Conservation (phyloP, 225 moss, liverwort and hornwort species). For the Takakia lepidozioides region DNA sequence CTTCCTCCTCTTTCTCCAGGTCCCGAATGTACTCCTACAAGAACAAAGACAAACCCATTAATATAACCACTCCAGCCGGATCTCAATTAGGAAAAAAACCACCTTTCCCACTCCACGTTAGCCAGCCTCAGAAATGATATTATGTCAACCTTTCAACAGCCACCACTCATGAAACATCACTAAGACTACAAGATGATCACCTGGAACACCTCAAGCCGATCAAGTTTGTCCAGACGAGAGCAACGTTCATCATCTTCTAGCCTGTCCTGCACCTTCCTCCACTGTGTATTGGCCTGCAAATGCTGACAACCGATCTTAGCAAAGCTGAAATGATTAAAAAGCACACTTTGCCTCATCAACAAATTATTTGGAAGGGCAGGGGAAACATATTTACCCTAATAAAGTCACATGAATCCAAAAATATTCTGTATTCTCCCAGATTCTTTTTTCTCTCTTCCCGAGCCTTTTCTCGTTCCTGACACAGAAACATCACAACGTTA, state of each 20-base stretch:
- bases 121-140: no score
- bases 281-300: slow-evolving; percentile 78
- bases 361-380: background rate
- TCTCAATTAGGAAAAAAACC: no score
- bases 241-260: slow-evolving; percentile 99
- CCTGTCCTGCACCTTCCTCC: slow-evolving; percentile 96
- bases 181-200: slow-evolving; percentile 16
- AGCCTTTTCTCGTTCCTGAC: slow-evolving; percentile 95
- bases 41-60: slow-evolving; percentile 10
- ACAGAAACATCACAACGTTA: background rate
- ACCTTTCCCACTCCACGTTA: no score
- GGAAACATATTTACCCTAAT: no score
- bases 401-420: slow-evolving; percentile 89
- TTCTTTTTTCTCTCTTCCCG: slow-evolving; percentile 95
- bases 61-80: slow-evolving; percentile 90
- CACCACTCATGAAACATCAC: background rate
- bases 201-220: slow-evolving; percentile 95
- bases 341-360: background rate
- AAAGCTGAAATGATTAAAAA: background rate
- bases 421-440: slow-evolving; percentile 69
- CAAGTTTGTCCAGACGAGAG: slow-evolving; percentile 88
- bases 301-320: slow-evolving; percentile 1
- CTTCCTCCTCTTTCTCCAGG: slow-evolving; percentile 95
- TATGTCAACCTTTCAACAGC: background rate
- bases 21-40: slow-evolving; percentile 92